Conservation (phyloP, 1,284 basidiomycete genomes). For the Sphaerobolus stellatus region DNA sequence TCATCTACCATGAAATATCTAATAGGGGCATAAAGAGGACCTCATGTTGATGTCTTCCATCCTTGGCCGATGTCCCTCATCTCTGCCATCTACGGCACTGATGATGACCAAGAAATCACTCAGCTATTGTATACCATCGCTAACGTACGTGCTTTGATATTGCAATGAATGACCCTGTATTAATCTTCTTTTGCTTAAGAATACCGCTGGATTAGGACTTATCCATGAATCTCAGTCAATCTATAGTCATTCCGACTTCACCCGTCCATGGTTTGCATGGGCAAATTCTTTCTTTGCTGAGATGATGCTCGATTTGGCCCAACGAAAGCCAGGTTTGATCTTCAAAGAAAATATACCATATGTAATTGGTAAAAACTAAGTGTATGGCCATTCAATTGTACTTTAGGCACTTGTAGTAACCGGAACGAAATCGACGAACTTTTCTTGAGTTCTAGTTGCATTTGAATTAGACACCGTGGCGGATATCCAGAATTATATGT, state of each 20-base stretch:
- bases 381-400: too few species aligned
- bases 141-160: constrained; percentile 47
- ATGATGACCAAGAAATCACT: constrained; percentile 67
- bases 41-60: constrained; percentile 69
- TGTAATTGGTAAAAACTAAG: constrained; percentile 41
- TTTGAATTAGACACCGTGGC: too few species aligned
- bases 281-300: constrained; percentile 78
- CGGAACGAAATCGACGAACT: too few species aligned
- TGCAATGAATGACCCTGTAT: not conserved
- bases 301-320: constrained; percentile 74
- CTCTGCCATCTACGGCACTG: constrained; percentile 68
- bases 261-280: constrained; percentile 82
- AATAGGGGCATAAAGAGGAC: constrained; percentile 48
- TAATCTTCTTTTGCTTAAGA: constrained; percentile 40
- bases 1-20: not conserved
- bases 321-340: constrained; percentile 68
- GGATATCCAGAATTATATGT: too few species aligned
- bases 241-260: constrained; percentile 57
- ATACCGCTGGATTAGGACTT: constrained; percentile 69
- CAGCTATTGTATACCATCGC: constrained; percentile 59
- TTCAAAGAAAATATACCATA: constrained; percentile 56
- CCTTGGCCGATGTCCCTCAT: constrained; percentile 83
- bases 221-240: constrained; percentile 75
- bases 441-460: too few species aligned
- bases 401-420: too few species aligned